Evolutionary conservation across 768 basidiomycete genomes (phyloP), one percentile per base, ranked within the genome.

Genomic region (Cystofilobasidium macerans): DNA sequence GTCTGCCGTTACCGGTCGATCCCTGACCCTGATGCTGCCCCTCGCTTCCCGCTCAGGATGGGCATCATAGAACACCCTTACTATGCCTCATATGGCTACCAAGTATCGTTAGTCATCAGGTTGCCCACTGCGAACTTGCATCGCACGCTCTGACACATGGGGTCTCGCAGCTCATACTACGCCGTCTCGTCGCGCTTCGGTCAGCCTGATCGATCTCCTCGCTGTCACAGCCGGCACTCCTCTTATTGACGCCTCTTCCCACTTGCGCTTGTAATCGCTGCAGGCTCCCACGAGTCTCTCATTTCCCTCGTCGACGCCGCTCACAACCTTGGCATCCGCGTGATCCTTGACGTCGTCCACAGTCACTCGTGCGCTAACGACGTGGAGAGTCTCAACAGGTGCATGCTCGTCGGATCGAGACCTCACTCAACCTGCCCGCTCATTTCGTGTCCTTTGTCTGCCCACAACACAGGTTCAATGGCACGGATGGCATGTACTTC

Each of bases 11-110:
- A 16, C 38, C 38, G 38, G 38, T 16, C 16, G 38, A 40, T 16
- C 16, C 38, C 16, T 40, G 38, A 40, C 38, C 8, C 38, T 16
- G 38, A 8, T 8, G 38, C 38, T 40, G 8, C 16, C 38, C 38
- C 9, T 8, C 38, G 16, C 16, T 16, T 8, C 38, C 30, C 30
- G n/a, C n/a, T 12, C 45, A 67, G 58, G 20, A 63, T 68, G 57
- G 67, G 67, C n/a, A 33, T 68, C 48, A 64, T 68, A 38, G 67
- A 68, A 24, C 67, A 68, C 28, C 67, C 67, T 1, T 68, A 67
- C 59, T 67, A 67, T 28, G 65, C 65, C 9, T 68, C 67, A 11
- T 68, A 62, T 28, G 67, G 67, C 45, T 68, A 68, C 28, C 67
- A 68, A 32, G 67, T 68, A 35, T 62, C 60, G 51, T 54, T 26